Evolutionary conservation across 768 basidiomycete genomes (phyloP).

Genomic region (Leccinum barrowsii): DNA sequence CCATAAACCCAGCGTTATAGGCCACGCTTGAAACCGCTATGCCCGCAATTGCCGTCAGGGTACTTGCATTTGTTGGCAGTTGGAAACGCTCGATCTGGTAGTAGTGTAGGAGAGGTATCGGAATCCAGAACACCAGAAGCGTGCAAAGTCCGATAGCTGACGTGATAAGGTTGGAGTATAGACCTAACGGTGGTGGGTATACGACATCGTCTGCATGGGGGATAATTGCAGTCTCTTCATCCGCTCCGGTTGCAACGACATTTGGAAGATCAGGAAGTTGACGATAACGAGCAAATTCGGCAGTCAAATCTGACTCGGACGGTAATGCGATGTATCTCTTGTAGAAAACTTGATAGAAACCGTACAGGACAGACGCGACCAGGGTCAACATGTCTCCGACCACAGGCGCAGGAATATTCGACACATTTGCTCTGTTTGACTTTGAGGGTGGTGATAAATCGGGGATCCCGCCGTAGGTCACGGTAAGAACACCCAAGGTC

Average conservation of each 20-base stretch:
- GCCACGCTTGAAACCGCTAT: slow-evolving; percentile 70
- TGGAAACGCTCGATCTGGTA: slow-evolving; percentile 61
- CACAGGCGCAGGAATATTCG: slow-evolving; percentile 47
- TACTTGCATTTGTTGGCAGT: slow-evolving; percentile 50
- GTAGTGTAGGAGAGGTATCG: slow-evolving; percentile 71
- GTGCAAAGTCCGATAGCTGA: slow-evolving; percentile 79
- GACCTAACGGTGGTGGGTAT: slow-evolving; percentile 72
- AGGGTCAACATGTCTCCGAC: slow-evolving; percentile 75
- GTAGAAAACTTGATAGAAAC: slow-evolving; percentile 81
- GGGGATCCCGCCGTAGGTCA: slow-evolving; percentile 75
- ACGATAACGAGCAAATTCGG: slow-evolving; percentile 41
- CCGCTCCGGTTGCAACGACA: slow-evolving; percentile 19
- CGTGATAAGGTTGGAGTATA: slow-evolving; percentile 81
- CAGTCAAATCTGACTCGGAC: slow-evolving; percentile 51
- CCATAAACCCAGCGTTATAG: slow-evolving; percentile 89
- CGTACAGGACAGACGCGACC: slow-evolving; percentile 66
- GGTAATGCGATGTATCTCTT: slow-evolving; percentile 74
- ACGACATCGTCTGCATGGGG: slow-evolving; percentile 32
- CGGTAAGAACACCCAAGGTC: slow-evolving; percentile 71
- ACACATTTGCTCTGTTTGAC: not conserved
- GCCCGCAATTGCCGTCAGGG: slow-evolving; percentile 52
- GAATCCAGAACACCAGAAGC: slow-evolving; percentile 70
- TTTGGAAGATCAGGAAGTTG: slow-evolving; percentile 41
- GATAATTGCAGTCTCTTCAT: slow-evolving; percentile 18
- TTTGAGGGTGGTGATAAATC: slow-evolving; percentile 22